Evolutionary conservation across 768 basidiomycete species (phyloP).

Genomic region (Daedaleopsis sinensis): DNA sequence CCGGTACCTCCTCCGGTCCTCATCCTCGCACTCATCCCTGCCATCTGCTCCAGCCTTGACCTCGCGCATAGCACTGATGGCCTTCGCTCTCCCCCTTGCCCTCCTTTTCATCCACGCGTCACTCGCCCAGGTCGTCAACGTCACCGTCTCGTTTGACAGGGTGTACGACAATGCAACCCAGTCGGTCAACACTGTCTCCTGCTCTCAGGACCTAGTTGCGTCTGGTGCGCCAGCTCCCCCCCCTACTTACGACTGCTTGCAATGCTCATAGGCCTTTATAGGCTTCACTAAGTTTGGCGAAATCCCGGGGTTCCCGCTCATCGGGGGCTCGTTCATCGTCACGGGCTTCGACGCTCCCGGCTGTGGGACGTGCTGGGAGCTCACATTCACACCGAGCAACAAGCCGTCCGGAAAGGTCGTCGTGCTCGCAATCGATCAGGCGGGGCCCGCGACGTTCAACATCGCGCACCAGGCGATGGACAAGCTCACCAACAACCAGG

Average conservation of each 20-base stretch:
- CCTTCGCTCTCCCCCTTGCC: slow-evolving; percentile 26
- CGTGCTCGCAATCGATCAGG: slow-evolving; percentile 54
- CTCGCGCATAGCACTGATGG: neutral
- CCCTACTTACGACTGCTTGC: slow-evolving; percentile 22
- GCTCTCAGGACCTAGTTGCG: slow-evolving; percentile 42
- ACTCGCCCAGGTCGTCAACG: slow-evolving; percentile 8
- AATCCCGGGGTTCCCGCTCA: slow-evolving; percentile 58
- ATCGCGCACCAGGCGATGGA: slow-evolving; percentile 33
- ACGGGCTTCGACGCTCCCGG: slow-evolving; percentile 50
- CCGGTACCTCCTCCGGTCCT: neutral
- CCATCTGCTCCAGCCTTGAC: neutral
- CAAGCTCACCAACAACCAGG: slow-evolving; percentile 27
- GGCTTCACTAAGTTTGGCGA: slow-evolving; percentile 48
- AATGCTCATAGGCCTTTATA: neutral
- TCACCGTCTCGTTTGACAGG: slow-evolving; percentile 42
- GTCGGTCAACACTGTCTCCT: slow-evolving; percentile 47
- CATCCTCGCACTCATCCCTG: neutral
- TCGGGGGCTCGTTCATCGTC: slow-evolving; percentile 58
- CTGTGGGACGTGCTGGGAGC: slow-evolving; percentile 62
- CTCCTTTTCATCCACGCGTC: slow-evolving; percentile 7
- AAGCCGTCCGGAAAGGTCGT: slow-evolving; percentile 46
- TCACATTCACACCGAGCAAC: slow-evolving; percentile 54
- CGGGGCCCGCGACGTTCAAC: slow-evolving; percentile 38
- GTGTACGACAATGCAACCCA: slow-evolving; percentile 46
- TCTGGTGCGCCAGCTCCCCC: slow-evolving; percentile 44